These are phyloP conservation scores for Sporothrix globosa DNA, from an alignment of 2,329 filamentous ascomycete genomes.

Conservation along the genomic window DNA sequence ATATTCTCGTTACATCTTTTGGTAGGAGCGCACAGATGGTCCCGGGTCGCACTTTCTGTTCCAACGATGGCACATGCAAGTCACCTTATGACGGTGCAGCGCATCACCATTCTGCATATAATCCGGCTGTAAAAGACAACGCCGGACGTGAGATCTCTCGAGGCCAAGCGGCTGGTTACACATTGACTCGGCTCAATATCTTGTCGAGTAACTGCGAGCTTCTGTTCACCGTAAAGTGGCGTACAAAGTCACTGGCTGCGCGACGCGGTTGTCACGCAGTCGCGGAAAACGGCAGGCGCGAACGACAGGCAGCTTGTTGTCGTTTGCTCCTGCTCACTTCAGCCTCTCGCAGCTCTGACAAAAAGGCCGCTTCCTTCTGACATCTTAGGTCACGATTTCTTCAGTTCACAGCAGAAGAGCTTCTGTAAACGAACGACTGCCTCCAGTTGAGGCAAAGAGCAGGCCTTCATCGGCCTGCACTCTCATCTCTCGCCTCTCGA, in stretches of 20 bases:
- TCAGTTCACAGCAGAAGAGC: slow-evolving; percentile 1
- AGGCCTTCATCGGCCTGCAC: not conserved
- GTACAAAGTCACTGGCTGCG: not conserved
- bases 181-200: not conserved
- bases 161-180: not conserved
- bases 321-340: slow-evolving; percentile 28
- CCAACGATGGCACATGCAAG: slow-evolving; percentile 2
- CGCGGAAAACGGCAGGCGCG: slow-evolving; percentile 17
- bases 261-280: not conserved
- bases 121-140: not conserved
- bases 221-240: not conserved
- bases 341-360: not conserved
- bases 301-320: not conserved
- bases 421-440: slow-evolving; percentile 8
- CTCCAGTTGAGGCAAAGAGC: not conserved
- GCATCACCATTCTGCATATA: not conserved
- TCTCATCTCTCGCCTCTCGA: not conserved
- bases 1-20: not conserved
- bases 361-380: not conserved
- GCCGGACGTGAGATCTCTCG: not conserved
- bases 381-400: not conserved
- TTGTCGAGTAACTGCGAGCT: not conserved
- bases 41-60: slow-evolving; percentile 6
- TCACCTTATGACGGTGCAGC: not conserved
- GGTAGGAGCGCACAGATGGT: not conserved